phyloP scores from a whole-genome alignment of 805 yeast species.

The Candida ascalaphidarum region DNA sequence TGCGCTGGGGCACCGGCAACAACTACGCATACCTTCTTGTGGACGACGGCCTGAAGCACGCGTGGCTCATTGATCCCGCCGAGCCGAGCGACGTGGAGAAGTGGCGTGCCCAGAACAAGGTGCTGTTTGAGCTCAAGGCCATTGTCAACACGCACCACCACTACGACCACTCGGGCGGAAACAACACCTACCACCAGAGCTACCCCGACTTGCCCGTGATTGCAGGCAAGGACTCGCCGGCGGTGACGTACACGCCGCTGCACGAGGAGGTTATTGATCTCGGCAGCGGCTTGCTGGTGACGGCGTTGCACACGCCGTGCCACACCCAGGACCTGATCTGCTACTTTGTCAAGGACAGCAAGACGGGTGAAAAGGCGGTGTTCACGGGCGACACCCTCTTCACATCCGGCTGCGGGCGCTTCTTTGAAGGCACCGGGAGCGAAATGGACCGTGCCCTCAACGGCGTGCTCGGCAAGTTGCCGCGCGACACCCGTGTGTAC shows the following conservation, averaged over 20 bases:
- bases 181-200: conserved; percentile 34
- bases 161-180: conserved; percentile 91
- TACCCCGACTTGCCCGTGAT: conserved; percentile 52
- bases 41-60: conserved; percentile 55
- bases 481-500: conserved; percentile 64
- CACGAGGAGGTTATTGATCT: conserved; percentile 53
- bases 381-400: conserved; percentile 96
- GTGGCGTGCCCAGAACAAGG: conserved; percentile 36
- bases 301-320: conserved; percentile 92
- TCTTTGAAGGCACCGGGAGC: conserved; percentile 81
- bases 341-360: conserved; percentile 62
- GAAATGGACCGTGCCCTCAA: conserved; percentile 75
- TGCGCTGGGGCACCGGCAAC: conserved; percentile 94
- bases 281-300: conserved; percentile 57
- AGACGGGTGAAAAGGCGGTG: conserved; percentile 60
- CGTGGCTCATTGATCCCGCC: conserved; percentile 93
- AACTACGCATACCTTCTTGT: conserved; percentile 78
- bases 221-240: conserved; percentile 78
- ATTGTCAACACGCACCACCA: conserved; percentile 97
- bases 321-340: conserved; percentile 97
- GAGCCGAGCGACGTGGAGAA: conserved; percentile 54
- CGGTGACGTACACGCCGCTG: conserved; percentile 62
- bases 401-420: conserved; percentile 92
- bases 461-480: conserved; percentile 48
- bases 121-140: conserved; percentile 48